A percentile compares a stretch with the other conserved stretches of the same genome.
Evolutionary conservation across 2,329 filamentous ascomycete genomes (phyloP).

Genomic region (Didymella pinodella): DNA sequence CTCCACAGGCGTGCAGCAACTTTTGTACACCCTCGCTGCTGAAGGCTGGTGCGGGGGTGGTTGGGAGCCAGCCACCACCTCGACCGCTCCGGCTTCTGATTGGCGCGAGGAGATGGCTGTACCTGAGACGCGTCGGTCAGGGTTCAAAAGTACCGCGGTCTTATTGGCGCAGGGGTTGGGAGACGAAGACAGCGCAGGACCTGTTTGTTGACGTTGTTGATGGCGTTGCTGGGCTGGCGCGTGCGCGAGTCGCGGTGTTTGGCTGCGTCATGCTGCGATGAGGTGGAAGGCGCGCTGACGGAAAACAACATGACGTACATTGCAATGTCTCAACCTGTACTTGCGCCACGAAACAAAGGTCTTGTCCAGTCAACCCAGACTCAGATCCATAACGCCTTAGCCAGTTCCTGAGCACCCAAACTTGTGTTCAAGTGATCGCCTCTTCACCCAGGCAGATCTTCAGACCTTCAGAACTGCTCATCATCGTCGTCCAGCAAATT

Average conservation of each 20-base stretch:
- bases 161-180: background rate
- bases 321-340: background rate
- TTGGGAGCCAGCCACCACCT: background rate
- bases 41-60: background rate
- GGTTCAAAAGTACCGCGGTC: background rate
- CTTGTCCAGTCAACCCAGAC: background rate
- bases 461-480: slow-evolving; percentile 1
- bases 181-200: too few relatives aligned
- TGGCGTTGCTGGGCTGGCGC: too few relatives aligned
- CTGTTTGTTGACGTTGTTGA: background rate
- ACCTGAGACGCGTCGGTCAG: background rate
- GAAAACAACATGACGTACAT: background rate
- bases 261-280: background rate
- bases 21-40: background rate
- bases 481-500: slow-evolving; percentile 18
- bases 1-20: background rate
- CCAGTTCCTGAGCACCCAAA: background rate
- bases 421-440: background rate
- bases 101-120: background rate
- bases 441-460: background rate
- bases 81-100: background rate
- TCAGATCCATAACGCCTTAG: background rate
- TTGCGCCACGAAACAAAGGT: background rate
- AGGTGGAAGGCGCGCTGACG: too few relatives aligned
- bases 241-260: background rate